Conservation (phyloP, 2,329 filamentous ascomycete species). For the Cladosporium sp. region DNA sequence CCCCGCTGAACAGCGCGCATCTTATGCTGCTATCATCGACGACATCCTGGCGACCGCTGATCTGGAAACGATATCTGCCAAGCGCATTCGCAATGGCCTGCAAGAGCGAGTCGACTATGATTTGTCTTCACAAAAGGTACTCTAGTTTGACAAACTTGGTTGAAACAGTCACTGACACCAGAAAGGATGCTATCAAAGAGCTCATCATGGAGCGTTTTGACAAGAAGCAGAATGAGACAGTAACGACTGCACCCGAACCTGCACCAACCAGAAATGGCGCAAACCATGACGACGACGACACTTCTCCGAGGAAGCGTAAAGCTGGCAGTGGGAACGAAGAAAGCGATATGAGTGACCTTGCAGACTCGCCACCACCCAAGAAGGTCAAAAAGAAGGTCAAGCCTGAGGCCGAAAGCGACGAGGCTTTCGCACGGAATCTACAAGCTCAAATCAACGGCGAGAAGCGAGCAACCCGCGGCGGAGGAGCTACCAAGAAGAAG, state of each 20-base stretch:
- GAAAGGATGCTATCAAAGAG: slow-evolving; percentile 41
- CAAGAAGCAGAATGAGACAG: slow-evolving; percentile 36
- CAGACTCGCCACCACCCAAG: slow-evolving; percentile 41
- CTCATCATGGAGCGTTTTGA: slow-evolving; percentile 50
- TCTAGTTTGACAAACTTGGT: neutral
- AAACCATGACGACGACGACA: slow-evolving; percentile 25
- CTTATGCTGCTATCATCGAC: slow-evolving; percentile 57
- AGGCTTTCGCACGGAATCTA: slow-evolving; percentile 77
- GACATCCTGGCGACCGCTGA: slow-evolving; percentile 57
- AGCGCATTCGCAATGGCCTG: slow-evolving; percentile 60
- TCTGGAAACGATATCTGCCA: slow-evolving; percentile 61
- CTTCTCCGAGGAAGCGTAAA: slow-evolving; percentile 39
- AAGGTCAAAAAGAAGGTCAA: slow-evolving; percentile 58
- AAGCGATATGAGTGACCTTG: slow-evolving; percentile 39
- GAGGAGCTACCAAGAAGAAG: slow-evolving; percentile 55
- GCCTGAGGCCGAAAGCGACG: slow-evolving; percentile 71
- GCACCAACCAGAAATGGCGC: slow-evolving; percentile 35
- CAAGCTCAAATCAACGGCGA: slow-evolving; percentile 87
- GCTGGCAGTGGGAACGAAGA: slow-evolving; percentile 23
- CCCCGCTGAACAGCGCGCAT: slow-evolving; percentile 26
- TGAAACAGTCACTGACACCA: slow-evolving; percentile 15
- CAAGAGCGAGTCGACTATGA: slow-evolving; percentile 59
- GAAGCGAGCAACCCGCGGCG: slow-evolving; percentile 72
- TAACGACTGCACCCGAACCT: slow-evolving; percentile 29
- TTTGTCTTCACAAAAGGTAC: slow-evolving; percentile 59